Base-by-base conservation (phyloP, 768 basidiomycete genomes). In the Leucocoprinus sp. region DNA sequence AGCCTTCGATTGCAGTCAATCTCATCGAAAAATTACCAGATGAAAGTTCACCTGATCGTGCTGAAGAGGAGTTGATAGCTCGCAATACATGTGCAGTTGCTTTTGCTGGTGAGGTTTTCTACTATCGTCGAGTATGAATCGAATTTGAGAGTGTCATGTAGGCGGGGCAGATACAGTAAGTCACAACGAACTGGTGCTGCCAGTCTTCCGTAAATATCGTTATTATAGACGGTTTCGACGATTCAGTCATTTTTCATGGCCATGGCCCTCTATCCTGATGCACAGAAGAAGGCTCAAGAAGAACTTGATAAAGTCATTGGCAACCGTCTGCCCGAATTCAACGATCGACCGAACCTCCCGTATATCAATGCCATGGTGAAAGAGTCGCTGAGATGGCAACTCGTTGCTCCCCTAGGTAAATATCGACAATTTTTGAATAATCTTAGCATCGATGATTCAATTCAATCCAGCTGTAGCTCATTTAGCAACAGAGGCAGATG, bases 321-420 rank as follows among this genome's bases (percentile, higher is more conserved):
- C 8, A 57, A 54, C 18, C 56, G 68, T 5, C 52, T 70, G 2
- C 72, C 70, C 1, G 54, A 56, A 14, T 60, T 65, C 19, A 44
- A 52, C 2, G 68, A 71, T 43, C 28, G 56, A 23, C 43, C 43
- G n/a, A n/a, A 3, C 43, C 48, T 23, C 8, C 67, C 64, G 5
- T 74, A 68, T 43, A 45, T 70, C n/a, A 57, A 64, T 27, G 60
- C 60, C 1, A 48, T 69, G 8, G 37, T 67, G 11, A 60, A 64
- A 45, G 68, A 70, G 41, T 42, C 50, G 1, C 41, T 49, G n/a
- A 45, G 57, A 21, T 58, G 60, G 60, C 41, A 53, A 14, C 44
- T 33, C 14, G 55, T 54, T 0, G 48, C 43, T 14, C 53, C 53
- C 5, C 45, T 51, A 1, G 40, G 50, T 54, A 7, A 3, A 43